Evolutionary conservation across 2,329 filamentous ascomycete species (phyloP).

Genomic region (Botryotinia globosa): DNA sequence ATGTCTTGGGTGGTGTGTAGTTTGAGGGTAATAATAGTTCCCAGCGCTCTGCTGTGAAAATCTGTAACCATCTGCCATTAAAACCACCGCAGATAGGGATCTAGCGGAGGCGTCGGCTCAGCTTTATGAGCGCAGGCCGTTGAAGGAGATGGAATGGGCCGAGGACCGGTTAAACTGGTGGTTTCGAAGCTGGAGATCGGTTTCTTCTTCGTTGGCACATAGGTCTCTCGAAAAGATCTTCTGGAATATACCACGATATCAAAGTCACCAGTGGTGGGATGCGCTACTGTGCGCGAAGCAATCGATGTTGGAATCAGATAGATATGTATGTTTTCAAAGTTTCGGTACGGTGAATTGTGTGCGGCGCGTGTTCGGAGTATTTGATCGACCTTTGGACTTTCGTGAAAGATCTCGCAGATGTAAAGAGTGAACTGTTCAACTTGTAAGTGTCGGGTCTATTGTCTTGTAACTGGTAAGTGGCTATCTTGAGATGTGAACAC

Average conservation of each 20-base stretch:
- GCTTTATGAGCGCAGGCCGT: slow-evolving; percentile 30
- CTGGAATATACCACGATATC: slow-evolving; percentile 34
- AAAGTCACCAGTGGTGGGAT: slow-evolving; percentile 12
- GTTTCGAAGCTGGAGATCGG: slow-evolving; percentile 33
- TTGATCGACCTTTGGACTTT: background rate
- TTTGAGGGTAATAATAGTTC: slow-evolving; percentile 57
- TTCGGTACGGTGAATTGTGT: background rate
- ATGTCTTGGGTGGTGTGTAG: slow-evolving; percentile 45
- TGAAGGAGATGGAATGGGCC: slow-evolving; percentile 15
- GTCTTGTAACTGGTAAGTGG: slow-evolving; percentile 18
- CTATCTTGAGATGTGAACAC: slow-evolving; percentile 18
- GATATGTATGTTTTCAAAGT: background rate
- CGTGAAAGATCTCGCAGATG: slow-evolving; percentile 5
- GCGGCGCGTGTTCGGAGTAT: background rate
- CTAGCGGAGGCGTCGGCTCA: slow-evolving; percentile 31
- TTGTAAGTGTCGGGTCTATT: slow-evolving; percentile 8
- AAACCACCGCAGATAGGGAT: slow-evolving; percentile 37
- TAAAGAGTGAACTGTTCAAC: background rate
- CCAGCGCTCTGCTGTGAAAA: slow-evolving; percentile 58
- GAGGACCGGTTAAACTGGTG: slow-evolving; percentile 31
- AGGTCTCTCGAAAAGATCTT: slow-evolving; percentile 32
- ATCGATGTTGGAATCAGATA: slow-evolving; percentile 3
- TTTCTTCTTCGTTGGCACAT: slow-evolving; percentile 40
- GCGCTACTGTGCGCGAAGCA: slow-evolving; percentile 17
- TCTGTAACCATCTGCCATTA: slow-evolving; percentile 70